These are phyloP conservation scores for Sclerotinia nivalis DNA, from an alignment of 2,329 filamentous ascomycete species.

Conservation along the genomic window DNA sequence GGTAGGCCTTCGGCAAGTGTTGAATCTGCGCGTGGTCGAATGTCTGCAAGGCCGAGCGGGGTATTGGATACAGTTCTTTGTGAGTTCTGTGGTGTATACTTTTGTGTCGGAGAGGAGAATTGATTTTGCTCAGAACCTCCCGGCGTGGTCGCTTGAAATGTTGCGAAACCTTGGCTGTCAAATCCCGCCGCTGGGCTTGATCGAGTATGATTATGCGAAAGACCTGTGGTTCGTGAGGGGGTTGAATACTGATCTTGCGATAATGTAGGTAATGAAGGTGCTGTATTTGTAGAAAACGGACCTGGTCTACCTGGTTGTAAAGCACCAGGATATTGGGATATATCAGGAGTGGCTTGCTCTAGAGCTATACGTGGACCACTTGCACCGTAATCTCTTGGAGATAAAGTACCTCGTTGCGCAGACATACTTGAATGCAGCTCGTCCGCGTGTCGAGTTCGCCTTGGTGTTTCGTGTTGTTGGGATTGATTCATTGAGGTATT, in stretches of 20 bases:
- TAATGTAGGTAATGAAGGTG: conserved; percentile 58
- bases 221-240: conserved; percentile 65
- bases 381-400: conserved; percentile 50
- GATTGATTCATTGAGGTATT: conserved; percentile 45
- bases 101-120: conserved; percentile 59
- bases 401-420: conserved; percentile 37
- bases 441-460: conserved; percentile 53
- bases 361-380: conserved; percentile 57
- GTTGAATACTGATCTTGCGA: conserved; percentile 60
- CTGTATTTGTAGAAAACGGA: conserved; percentile 55
- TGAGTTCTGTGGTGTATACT: conserved; percentile 57
- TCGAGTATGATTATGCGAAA: conserved; percentile 76
- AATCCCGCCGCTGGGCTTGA: conserved; percentile 73
- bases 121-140: conserved; percentile 57
- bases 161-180: conserved; percentile 53
- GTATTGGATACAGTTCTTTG: conserved; percentile 72
- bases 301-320: conserved; percentile 60
- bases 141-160: conserved; percentile 66
- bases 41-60: conserved; percentile 87
- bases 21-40: conserved; percentile 82
- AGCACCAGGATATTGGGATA: conserved; percentile 57
- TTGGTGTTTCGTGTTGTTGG: conserved; percentile 52
- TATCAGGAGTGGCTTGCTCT: conserved; percentile 55
- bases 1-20: conserved; percentile 71
- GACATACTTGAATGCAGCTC: conserved; percentile 48